Evolutionary conservation across 1,139 yeast species (phyloP).

Genomic region (Petasospora rhodanensis): DNA sequence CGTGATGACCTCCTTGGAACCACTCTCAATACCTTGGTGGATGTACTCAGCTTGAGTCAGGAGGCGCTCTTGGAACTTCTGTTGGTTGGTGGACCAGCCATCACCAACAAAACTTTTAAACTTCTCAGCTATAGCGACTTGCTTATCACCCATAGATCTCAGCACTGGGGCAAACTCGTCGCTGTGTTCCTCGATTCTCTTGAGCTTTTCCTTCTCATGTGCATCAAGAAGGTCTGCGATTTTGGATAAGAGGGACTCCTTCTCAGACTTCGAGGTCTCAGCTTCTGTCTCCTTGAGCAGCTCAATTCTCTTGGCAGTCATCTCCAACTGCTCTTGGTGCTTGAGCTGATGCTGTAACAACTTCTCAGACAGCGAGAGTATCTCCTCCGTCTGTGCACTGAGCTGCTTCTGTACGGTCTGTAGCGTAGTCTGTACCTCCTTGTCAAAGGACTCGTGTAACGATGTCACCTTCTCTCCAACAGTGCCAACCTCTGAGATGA

Average conservation of each 20-base stretch:
- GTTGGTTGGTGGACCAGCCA: no score
- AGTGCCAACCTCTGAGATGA: background rate
- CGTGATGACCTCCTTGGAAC: no score
- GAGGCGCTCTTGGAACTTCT: slow-evolving; percentile 9
- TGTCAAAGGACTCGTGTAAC: slow-evolving; percentile 2
- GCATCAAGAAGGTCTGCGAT: slow-evolving; percentile 10
- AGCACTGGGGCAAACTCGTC: slow-evolving; percentile 12
- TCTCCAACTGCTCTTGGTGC: slow-evolving; percentile 9
- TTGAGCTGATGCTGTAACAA: slow-evolving; percentile 14
- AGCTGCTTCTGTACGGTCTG: slow-evolving; percentile 14
- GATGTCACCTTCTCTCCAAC: slow-evolving; percentile 1
- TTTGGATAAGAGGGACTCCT: slow-evolving; percentile 8
- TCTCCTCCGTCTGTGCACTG: slow-evolving; percentile 17
- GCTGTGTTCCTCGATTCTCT: slow-evolving; percentile 6
- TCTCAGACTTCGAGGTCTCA: slow-evolving; percentile 4
- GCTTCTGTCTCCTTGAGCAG: slow-evolving; percentile 12
- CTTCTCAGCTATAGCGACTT: slow-evolving; percentile 12
- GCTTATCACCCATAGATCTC: slow-evolving; percentile 8
- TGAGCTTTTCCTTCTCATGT: slow-evolving; percentile 8
- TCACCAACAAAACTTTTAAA: slow-evolving; percentile 3
- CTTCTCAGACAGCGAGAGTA: slow-evolving; percentile 13
- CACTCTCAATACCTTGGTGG: no score
- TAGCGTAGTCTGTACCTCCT: slow-evolving; percentile 4
- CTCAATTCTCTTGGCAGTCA: slow-evolving; percentile 9
- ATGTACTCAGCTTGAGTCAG: slow-evolving; percentile 2